Base-by-base conservation (phyloP, 2,329 filamentous ascomycete species). In the Clarireedia sp. region DNA sequence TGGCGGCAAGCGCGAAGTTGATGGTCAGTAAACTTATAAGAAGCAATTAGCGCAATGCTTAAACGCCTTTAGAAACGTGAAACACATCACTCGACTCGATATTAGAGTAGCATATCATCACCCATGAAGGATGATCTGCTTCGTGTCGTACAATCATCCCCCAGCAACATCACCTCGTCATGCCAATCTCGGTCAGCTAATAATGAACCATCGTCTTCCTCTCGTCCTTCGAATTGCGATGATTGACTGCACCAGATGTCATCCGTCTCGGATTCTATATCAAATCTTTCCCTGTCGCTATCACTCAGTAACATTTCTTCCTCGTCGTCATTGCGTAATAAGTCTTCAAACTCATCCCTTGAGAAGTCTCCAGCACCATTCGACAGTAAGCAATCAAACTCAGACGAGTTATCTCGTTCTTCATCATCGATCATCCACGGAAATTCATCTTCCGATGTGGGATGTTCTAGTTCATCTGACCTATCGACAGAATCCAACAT, bases 241-340 rank as follows among this genome's bases (percentile, higher is more conserved):
- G n/a, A 45, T 29, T 19, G 36, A 17, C 57, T 57, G 55, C 64
- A 62, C 36, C 63, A 57, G 54, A 63, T 63, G 21, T 64, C 57
- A 24, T 63, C 60, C 1, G 58, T 64, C 45, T 62, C 55, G 19
- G 47, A 51, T 48, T 63, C 61, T 19, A 56, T 57, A 9, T 50
- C 41, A 12, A 59, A 51, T 26, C 53, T 58, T 41, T 64, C 62
- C 23, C 46, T 47, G 8, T 60, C 60, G 24, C 60, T 58, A 7
- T 61, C 49, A 41, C 29, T 45, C 10, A 29, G 40, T 5, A 58
- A n/a, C 8, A 52, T 40, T 33, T 59, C 60, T 43, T 55, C 48
- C 5, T 50, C 50, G 9, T 48, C 40, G 33, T 58, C 54, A 7
- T 51, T 26, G 36, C 57, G 51, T 24, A 63, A 44, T n/a, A 63